Percentiles rank a stretch among this genome's conserved stretches.
These are phyloP conservation scores for Plantago ovata DNA, from an alignment of 257 asterid species.

Conservation along the genomic window DNA sequence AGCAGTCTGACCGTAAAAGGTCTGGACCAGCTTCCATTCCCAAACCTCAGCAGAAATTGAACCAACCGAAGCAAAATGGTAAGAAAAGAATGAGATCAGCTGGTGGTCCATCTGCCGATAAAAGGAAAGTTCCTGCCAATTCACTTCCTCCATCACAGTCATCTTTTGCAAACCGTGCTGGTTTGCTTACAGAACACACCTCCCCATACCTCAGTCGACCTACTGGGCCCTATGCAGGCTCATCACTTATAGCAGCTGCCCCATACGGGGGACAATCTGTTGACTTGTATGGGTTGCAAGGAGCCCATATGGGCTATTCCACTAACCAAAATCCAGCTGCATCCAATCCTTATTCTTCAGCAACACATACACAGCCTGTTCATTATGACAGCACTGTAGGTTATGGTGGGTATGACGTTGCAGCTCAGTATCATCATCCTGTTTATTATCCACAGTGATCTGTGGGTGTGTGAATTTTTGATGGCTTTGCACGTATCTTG, in stretches of 20 bases:
- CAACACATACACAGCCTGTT: slow-evolving; percentile 34
- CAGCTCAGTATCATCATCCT: slow-evolving; percentile 44
- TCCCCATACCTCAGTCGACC: slow-evolving; percentile 37
- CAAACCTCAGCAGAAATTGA: slow-evolving; percentile 29
- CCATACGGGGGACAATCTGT: slow-evolving; percentile 42
- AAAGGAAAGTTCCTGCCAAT: slow-evolving; percentile 24
- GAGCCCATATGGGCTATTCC: slow-evolving; percentile 31
- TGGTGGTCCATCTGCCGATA: slow-evolving; percentile 25
- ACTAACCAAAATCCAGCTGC: slow-evolving; percentile 36
- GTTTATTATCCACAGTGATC: slow-evolving; percentile 50
- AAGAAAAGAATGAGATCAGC: slow-evolving; percentile 24
- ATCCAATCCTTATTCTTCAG: slow-evolving; percentile 36
- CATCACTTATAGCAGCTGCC: slow-evolving; percentile 28
- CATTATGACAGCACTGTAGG: slow-evolving; percentile 34
- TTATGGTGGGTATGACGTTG: slow-evolving; percentile 43
- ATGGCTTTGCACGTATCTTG: slow-evolving; percentile 25
- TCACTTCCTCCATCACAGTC: slow-evolving; percentile 26
- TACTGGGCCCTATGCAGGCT: slow-evolving; percentile 35
- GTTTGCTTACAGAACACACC: slow-evolving; percentile 36
- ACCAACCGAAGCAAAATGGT: slow-evolving; percentile 33
- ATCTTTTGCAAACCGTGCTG: slow-evolving; percentile 31
- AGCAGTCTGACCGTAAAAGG: slow-evolving; percentile 44
- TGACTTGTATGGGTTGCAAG: slow-evolving; percentile 40
- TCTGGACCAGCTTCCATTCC: slow-evolving; percentile 23
- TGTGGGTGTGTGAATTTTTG: slow-evolving; percentile 17